Conservation (phyloP, 192 early-diverging fungal genomes). For the Neocallimastix lanati region DNA sequence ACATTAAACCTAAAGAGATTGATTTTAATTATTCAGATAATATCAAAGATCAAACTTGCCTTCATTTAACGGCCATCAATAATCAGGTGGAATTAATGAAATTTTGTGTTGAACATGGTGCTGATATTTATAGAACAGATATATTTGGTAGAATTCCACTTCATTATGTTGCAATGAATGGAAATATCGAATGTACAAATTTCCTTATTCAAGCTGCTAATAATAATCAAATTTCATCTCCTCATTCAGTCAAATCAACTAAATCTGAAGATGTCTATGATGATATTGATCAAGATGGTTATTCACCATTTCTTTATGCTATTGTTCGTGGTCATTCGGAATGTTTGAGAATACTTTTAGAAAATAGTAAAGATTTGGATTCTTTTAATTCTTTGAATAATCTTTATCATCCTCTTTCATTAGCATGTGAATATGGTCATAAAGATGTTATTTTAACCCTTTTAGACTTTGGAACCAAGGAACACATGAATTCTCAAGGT, state of each 20-base stretch:
- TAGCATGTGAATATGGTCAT: slow-evolving; percentile 86
- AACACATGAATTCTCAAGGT: slow-evolving; percentile 52
- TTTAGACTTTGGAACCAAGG: slow-evolving; percentile 50
- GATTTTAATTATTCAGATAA: slow-evolving; percentile 76
- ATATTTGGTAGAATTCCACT: slow-evolving; percentile 75
- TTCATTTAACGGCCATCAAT: slow-evolving; percentile 76
- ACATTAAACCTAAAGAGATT: slow-evolving; percentile 22
- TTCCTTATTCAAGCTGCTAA: slow-evolving; percentile 10
- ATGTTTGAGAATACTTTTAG: slow-evolving; percentile 56
- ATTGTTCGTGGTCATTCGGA: slow-evolving; percentile 62
- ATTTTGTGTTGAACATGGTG: slow-evolving; percentile 19
- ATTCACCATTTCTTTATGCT: slow-evolving; percentile 69
- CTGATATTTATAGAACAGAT: slow-evolving; percentile 31
- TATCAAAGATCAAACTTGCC: slow-evolving; percentile 73
- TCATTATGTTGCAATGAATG: slow-evolving; percentile 91
- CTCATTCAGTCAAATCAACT: slow-evolving; percentile 21
- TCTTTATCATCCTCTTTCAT: slow-evolving; percentile 32
- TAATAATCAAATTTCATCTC: slow-evolving; percentile 27
- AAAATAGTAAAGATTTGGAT: slow-evolving; percentile 20
- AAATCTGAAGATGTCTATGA: slow-evolving; percentile 20
- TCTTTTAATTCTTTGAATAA: not conserved
- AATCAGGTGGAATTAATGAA: slow-evolving; percentile 52
- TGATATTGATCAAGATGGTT: slow-evolving; percentile 74
- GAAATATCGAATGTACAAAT: slow-evolving; percentile 29
- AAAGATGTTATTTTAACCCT: slow-evolving; percentile 67